Base-by-base conservation (phyloP, 2,329 filamentous ascomycete species). In the Fusarium tanahbumbuense region DNA sequence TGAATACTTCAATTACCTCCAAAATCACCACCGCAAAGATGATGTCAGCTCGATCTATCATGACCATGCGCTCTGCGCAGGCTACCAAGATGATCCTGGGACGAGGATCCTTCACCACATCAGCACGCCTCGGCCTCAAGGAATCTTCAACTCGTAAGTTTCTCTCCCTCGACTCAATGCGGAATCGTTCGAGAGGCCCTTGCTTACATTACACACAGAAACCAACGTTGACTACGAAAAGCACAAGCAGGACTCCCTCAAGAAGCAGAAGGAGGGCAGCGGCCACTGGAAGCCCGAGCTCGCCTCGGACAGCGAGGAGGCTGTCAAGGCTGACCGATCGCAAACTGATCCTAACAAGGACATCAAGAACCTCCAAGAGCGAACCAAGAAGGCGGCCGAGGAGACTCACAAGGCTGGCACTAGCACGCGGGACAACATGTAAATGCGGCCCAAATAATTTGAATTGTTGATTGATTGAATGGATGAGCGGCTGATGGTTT, bases 271-370 rank as follows among this genome's bases (percentile, higher is more conserved):
- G 78, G 81, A 86, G 41, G 92, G 92, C 65, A 86, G 88, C 78
- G 90, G 85, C 56, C 86, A 93, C 77, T 96, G 93, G 93, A 91
- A 92, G 81, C 85, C 91, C 23, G 89, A 91, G 78, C 84, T 97
- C 52, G 92, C 93, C 5, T 92, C 89, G 52, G 89, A 93, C 80
- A 92, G 91, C 80, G 93, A 97, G 83, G 92, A 92, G 78, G 88
- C 88, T 73, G 85, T 96, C 80, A 90, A 88, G 83, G 91, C 89
- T 42, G 92, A 91, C 77, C 87, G 87, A 30, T 64, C 66, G 27
- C 22, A 42, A 13, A 73, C 80, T 44, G 73, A 78, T 15, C 28
- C 55, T 47, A 40, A 72, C n/a, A 80, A 83, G 62, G 79, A 84
- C 52, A 79, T 85, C 68, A 80, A 81, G 67, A 75, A 80, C 55